Base-by-base conservation (phyloP, 306 rosid genomes). In the Trichosanthes cucumerina region DNA sequence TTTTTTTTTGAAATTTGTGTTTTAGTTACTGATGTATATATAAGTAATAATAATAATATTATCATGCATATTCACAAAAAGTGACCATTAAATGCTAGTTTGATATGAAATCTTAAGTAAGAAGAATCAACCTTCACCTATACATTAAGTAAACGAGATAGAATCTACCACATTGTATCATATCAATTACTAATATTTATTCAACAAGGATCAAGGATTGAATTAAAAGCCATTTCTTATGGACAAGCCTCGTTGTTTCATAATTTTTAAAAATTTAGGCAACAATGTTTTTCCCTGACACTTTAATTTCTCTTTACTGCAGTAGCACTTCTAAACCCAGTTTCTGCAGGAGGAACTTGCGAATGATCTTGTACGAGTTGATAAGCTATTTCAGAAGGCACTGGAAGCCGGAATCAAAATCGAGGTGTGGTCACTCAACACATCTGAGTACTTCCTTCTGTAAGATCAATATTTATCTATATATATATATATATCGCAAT, bases 311-410 rank as follows among this genome's bases (percentile, higher is more conserved):
- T 52, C 21, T 52, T 54, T 38, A 24, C 47, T 60, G 34, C 34
- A 39, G 76, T 53, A 70, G 74, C 80, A 26, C 54, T 57, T 39
- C 86, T 80, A 60, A 71, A 72, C 46, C 43, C 76, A 81, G 82
- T 41, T 78, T 84, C 78, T 65, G 77, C 84, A 95, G 99, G 99
- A 91, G 85, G 96, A 95, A 57, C 83, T 95, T 52, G 96, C 98
- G 33, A 89, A 88, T 71, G 99, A 95, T 85, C 82, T 86, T 76
- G 84, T 54, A 76, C 89, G 98, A 84, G 98, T 95, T 43, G 91
- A 95, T 80, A 86, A 10, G 77, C 87, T 95, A 71, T 95, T 95
- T 88, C 87, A 86, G 77, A 90, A 85, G 73, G 93, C 99, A 80
- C 31, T 78, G 80, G 91, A 90, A 66, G 90, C 88, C 54, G 98